phyloP scores from a whole-genome alignment of 2,329 filamentous ascomycete species.

The Lecanosticta acicola region DNA sequence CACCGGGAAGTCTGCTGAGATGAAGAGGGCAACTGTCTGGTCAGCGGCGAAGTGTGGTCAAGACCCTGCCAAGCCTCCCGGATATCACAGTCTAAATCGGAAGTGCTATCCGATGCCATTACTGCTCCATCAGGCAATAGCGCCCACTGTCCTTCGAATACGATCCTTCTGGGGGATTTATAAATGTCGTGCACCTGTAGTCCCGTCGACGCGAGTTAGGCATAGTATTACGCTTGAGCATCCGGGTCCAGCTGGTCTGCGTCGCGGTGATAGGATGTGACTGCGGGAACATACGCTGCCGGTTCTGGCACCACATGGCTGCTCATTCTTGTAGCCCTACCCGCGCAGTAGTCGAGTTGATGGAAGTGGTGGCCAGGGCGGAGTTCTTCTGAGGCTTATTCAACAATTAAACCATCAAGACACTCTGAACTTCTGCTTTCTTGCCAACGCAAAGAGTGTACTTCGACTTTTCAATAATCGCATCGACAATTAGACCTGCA shows the following conservation, averaged over 20 bases:
- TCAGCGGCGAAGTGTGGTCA: too few relatives aligned
- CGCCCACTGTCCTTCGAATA: conserved; percentile 36
- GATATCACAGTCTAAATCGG: too few relatives aligned
- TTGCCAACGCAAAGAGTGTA: too few relatives aligned
- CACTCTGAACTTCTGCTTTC: too few relatives aligned
- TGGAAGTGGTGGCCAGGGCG: neutral
- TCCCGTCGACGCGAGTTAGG: conserved; percentile 33
- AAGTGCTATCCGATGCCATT: too few relatives aligned
- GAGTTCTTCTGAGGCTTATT: too few relatives aligned
- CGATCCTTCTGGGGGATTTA: conserved; percentile 39
- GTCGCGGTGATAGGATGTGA: conserved; percentile 37
- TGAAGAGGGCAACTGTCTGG: neutral
- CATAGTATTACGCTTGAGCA: conserved; percentile 36
- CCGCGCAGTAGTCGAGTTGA: neutral
- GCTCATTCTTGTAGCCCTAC: neutral
- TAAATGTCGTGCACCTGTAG: too few relatives aligned
- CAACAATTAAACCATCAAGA: too few relatives aligned
- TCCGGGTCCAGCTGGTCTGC: conserved; percentile 32
- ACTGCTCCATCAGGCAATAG: conserved; percentile 19
- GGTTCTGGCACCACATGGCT: conserved; percentile 3
- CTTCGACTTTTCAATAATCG: too few relatives aligned
- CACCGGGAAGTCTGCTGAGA: neutral
- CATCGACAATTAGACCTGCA: too few relatives aligned
- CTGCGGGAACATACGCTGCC: conserved; percentile 27
- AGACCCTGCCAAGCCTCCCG: too few relatives aligned